A percentile compares a stretch with the other conserved stretches of the same genome.
Conservation (phyloP, 164 flowering plant genomes). For the Macadamia tetraphylla region DNA sequence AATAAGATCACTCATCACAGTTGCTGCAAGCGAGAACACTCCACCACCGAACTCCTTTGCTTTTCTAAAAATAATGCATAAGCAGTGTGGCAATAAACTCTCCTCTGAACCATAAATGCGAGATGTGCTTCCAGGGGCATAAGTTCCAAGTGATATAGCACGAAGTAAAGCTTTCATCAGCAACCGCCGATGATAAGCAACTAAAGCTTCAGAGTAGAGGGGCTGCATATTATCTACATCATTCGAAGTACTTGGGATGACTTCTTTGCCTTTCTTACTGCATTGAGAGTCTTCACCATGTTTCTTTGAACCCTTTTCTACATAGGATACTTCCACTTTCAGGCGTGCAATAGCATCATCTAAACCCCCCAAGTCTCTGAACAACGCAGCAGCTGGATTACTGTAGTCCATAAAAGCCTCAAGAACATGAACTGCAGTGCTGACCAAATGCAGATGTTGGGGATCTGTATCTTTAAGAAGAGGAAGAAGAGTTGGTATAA, state of each 20-base stretch:
- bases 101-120: slow-evolving; percentile 72
- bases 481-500: slow-evolving; percentile 87
- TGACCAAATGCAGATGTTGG: slow-evolving; percentile 84
- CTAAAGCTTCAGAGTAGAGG: slow-evolving; percentile 69
- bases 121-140: slow-evolving; percentile 77
- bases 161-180: slow-evolving; percentile 82
- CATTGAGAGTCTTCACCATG: slow-evolving; percentile 38
- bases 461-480: slow-evolving; percentile 81
- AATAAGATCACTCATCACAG: slow-evolving; percentile 92
- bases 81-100: slow-evolving; percentile 76
- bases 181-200: slow-evolving; percentile 62
- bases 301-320: slow-evolving; percentile 52
- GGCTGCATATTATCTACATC: slow-evolving; percentile 51
- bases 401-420: slow-evolving; percentile 95
- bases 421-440: slow-evolving; percentile 77
- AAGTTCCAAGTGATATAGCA: slow-evolving; percentile 87
- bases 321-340: slow-evolving; percentile 63
- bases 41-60: slow-evolving; percentile 97
- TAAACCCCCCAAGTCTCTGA: slow-evolving; percentile 89
- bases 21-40: slow-evolving; percentile 87
- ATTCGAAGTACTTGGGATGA: slow-evolving; percentile 25
- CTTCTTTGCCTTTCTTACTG: slow-evolving; percentile 32
- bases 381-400: slow-evolving; percentile 84
- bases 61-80: slow-evolving; percentile 62
- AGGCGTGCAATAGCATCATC: slow-evolving; percentile 84